phyloP scores from a whole-genome alignment of 179 eudicot genomes.

The Beta macrorhiza region DNA sequence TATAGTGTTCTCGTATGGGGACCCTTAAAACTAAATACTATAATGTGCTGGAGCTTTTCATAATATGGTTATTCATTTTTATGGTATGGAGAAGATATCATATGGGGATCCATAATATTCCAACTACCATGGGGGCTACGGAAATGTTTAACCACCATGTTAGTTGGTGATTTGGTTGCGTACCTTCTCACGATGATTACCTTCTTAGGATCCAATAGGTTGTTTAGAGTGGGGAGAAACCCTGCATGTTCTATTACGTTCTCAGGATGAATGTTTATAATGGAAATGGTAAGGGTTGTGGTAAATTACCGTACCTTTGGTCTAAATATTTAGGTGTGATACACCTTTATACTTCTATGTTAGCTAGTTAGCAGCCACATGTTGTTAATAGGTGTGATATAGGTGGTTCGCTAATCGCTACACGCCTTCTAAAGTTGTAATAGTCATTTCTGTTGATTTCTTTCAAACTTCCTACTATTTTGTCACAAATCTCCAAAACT shows the following conservation, averaged over 20 bases:
- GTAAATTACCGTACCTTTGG: background rate
- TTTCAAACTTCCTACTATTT: background rate
- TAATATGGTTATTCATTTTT: background rate
- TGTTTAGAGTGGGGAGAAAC: background rate
- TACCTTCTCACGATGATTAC: too few species aligned
- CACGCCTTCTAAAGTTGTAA: background rate
- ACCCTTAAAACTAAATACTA: background rate
- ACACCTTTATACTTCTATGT: background rate
- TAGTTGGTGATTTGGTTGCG: background rate
- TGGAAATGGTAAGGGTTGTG: too few species aligned
- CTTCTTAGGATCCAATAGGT: background rate
- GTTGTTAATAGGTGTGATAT: background rate
- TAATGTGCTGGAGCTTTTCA: background rate
- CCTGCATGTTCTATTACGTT: background rate
- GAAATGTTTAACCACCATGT: background rate
- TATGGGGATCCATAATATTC: too few species aligned
- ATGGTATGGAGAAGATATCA: background rate
- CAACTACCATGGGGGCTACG: background rate
- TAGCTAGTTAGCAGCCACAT: background rate
- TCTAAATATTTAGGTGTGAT: too few species aligned
- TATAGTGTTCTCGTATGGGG: background rate
- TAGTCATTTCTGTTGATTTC: background rate
- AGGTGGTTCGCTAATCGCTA: background rate
- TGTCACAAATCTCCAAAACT: background rate
- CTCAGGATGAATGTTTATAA: background rate